Evolutionary conservation across 176 grass and related monocot genomes (phyloP), one percentile per base, ranked within the genome.

Genomic region (Carex cristatella): DNA sequence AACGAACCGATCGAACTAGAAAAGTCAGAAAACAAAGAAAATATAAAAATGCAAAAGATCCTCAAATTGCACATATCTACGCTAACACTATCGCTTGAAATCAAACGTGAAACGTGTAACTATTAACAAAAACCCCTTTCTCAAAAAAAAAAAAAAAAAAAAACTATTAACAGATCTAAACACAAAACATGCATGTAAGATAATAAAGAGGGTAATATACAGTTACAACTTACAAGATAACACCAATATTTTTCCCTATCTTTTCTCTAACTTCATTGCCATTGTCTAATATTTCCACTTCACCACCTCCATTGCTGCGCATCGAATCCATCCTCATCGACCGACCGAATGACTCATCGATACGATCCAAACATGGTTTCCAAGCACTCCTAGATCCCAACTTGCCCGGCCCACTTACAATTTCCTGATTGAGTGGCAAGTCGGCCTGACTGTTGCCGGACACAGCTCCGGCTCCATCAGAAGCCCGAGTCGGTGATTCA

Each of bases 301-400:
- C 87, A 84, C 74, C 64, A 83, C 46, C 37, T 54, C 1, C 38
- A 86, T 84, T 88, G 40, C 90, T 81, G 69, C 14, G 81, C 37
- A 89, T 88, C 0, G 61, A 64, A 87, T 89, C 88, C 4, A 86
- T 85, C 90, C 86, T 85, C 88, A 91, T 90, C 0, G 85, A 31
- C 11, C 89, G 80, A 14, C 94, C 67, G 30, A 95, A 44, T 46
- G 94, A 95, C 89, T 95, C 94, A 49, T 93, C 91, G 61, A 95
- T 95, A 0, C 94, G 94, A 68, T 91, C 91, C 1, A 95, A 87
- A 2, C 85, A 62, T 2, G 93, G 93, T 66, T 81, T 84, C 93
- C 93, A 95, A 10, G 85, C 30, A 83, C 30, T 83, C 44, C 61
- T 48, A 16, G 61, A 68, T 28, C 62, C 19, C 58, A 9, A 51